Conservation (phyloP, 2,329 filamentous ascomycete species). For the Trichophyton schoenleinii region DNA sequence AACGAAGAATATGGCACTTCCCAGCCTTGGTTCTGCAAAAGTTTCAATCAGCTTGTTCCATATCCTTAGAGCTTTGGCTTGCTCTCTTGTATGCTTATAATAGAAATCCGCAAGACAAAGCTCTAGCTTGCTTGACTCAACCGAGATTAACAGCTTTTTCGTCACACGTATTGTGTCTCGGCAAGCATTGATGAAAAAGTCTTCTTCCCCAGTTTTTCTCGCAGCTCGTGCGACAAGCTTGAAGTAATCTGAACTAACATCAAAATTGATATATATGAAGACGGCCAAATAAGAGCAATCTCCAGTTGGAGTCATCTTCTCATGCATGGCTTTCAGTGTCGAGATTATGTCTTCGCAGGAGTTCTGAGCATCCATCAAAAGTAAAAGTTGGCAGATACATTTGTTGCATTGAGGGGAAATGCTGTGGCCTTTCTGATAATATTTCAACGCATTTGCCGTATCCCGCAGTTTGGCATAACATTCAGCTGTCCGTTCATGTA, state of each 20-base stretch:
- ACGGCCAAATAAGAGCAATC: slow-evolving; percentile 6
- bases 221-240: slow-evolving; percentile 1
- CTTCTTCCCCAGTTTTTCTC: slow-evolving; percentile 6
- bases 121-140: slow-evolving; percentile 5
- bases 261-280: slow-evolving; percentile 5
- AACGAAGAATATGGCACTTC: not conserved
- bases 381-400: slow-evolving; percentile 2
- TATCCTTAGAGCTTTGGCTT: slow-evolving; percentile 8
- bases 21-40: slow-evolving; percentile 5
- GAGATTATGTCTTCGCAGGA: slow-evolving; percentile 8
- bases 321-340: slow-evolving; percentile 8
- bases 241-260: not conserved
- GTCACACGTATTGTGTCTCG: slow-evolving; percentile 6
- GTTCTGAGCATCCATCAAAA: not conserved
- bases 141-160: slow-evolving; percentile 6
- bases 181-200: slow-evolving; percentile 10
- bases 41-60: slow-evolving; percentile 9
- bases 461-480: slow-evolving; percentile 7
- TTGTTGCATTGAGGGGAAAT: slow-evolving; percentile 1
- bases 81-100: slow-evolving; percentile 5
- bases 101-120: slow-evolving; percentile 7
- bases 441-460: slow-evolving; percentile 2
- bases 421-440: slow-evolving; percentile 1
- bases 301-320: not conserved
- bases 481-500: slow-evolving; percentile 2